These are phyloP conservation scores for Chytriomyces confervae DNA, from an alignment of 192 early-diverging fungal genomes.

Conservation along the genomic window DNA sequence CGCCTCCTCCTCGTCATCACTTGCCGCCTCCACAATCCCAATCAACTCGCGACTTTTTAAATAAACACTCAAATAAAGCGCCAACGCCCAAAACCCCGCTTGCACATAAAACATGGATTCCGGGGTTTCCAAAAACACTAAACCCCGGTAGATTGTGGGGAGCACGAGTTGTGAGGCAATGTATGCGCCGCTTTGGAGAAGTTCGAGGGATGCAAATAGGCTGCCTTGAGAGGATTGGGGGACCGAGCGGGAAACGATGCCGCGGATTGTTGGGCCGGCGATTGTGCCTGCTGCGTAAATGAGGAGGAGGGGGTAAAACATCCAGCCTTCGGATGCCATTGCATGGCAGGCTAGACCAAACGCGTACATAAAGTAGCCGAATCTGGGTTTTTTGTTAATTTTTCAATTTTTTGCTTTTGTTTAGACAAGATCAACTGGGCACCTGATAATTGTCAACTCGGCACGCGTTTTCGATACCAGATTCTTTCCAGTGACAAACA, in stretches of 20 bases:
- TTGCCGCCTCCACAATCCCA: not conserved
- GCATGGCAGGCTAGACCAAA: slow-evolving; percentile 28
- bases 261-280: slow-evolving; percentile 38
- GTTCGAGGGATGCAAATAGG: slow-evolving; percentile 19
- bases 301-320: slow-evolving; percentile 36
- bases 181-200: slow-evolving; percentile 11
- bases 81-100: not conserved
- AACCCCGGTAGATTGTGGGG: slow-evolving; percentile 12
- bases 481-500: not conserved
- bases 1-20: not conserved
- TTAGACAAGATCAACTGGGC: not conserved
- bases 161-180: slow-evolving; percentile 11
- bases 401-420: not conserved
- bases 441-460: slow-evolving; percentile 22
- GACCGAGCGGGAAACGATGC: slow-evolving; percentile 41
- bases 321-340: slow-evolving; percentile 39
- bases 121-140: not conserved
- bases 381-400: not conserved
- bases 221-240: slow-evolving; percentile 43
- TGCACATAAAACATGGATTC: slow-evolving; percentile 2
- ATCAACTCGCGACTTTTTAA: not conserved
- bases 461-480: slow-evolving; percentile 18
- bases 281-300: slow-evolving; percentile 9
- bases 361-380: slow-evolving; percentile 27
- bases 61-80: slow-evolving; percentile 1